A percentile compares a stretch with the other conserved stretches of the same genome.
These are phyloP conservation scores for Brassica balearica DNA, from an alignment of 441 rosid species.

Conservation along the genomic window DNA sequence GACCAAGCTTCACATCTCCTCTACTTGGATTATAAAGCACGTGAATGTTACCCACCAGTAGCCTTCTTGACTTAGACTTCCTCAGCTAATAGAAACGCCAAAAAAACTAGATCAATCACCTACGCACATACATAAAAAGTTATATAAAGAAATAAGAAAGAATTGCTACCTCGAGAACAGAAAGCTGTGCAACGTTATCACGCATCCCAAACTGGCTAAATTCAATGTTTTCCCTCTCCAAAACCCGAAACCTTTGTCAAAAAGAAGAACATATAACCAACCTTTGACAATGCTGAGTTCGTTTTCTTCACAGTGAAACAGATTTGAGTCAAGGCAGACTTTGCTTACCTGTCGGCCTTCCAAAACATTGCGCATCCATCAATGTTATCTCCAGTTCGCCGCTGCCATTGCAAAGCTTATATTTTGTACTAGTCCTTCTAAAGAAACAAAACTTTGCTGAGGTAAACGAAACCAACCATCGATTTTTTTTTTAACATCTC, in stretches of 20 bases:
- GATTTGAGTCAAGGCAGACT: neutral
- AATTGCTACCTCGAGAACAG: conserved; percentile 69
- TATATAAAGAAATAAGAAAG: neutral
- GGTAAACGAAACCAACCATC: conserved; percentile 22
- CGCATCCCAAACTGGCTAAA: conserved; percentile 66
- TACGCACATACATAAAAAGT: neutral
- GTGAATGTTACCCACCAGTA: conserved; percentile 73
- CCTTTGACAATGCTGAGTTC: neutral
- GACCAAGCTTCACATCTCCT: conserved; percentile 83
- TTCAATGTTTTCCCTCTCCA: conserved; percentile 69
- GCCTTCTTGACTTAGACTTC: conserved; percentile 55
- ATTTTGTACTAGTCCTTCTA: conserved; percentile 33
- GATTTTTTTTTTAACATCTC: conserved; percentile 24
- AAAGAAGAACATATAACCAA: no score
- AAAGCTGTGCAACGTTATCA: conserved; percentile 81
- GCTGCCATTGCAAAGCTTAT: conserved; percentile 55
- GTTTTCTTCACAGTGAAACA: neutral
- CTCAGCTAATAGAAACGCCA: conserved; percentile 53
- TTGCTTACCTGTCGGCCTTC: conserved; percentile 67
- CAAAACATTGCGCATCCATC: conserved; percentile 88
- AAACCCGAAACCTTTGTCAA: conserved; percentile 55
- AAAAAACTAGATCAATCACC: conserved; percentile 8
- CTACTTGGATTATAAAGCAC: conserved; percentile 67
- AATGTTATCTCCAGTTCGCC: conserved; percentile 71
- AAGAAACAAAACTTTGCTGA: conserved; percentile 15